A percentile compares a stretch with the other conserved stretches of the same genome.
phyloP scores from a whole-genome alignment of 108 stramenopile genomes.

The Skeletonema potamos region DNA sequence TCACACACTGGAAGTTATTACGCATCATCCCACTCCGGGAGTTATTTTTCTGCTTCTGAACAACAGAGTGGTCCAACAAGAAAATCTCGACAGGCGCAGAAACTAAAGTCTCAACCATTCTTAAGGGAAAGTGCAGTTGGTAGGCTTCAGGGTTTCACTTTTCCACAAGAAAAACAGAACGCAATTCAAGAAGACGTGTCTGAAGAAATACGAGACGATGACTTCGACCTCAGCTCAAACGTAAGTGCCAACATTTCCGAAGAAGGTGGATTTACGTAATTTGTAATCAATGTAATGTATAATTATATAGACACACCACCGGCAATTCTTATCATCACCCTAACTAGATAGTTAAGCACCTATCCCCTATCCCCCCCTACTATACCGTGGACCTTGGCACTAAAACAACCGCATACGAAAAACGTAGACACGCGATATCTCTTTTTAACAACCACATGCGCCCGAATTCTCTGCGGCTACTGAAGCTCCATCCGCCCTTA shows the following conservation, averaged over 20 bases:
- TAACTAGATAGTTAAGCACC: background rate
- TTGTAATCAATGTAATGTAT: background rate
- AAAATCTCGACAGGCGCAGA: background rate
- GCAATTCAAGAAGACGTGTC: background rate
- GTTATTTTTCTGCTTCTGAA: background rate
- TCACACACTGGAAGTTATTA: background rate
- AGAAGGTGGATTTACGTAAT: background rate
- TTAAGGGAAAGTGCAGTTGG: background rate
- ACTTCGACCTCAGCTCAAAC: background rate
- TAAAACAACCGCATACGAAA: background rate
- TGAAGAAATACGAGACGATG: background rate
- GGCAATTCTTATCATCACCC: background rate
- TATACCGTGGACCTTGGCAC: background rate
- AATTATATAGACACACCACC: background rate
- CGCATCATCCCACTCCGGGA: background rate
- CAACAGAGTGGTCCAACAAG: background rate
- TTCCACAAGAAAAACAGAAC: background rate
- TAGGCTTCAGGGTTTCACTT: background rate
- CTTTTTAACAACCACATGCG: slow-evolving; percentile 38
- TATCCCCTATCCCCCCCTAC: background rate
- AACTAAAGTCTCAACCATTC: background rate
- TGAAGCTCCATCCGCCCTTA: slow-evolving; percentile 27
- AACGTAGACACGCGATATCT: background rate
- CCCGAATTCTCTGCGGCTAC: slow-evolving; percentile 21
- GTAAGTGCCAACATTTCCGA: background rate